Conservation (phyloP, 225 moss, liverwort and hornwort genomes). For the Bryoerythrophyllum caledonicum region DNA sequence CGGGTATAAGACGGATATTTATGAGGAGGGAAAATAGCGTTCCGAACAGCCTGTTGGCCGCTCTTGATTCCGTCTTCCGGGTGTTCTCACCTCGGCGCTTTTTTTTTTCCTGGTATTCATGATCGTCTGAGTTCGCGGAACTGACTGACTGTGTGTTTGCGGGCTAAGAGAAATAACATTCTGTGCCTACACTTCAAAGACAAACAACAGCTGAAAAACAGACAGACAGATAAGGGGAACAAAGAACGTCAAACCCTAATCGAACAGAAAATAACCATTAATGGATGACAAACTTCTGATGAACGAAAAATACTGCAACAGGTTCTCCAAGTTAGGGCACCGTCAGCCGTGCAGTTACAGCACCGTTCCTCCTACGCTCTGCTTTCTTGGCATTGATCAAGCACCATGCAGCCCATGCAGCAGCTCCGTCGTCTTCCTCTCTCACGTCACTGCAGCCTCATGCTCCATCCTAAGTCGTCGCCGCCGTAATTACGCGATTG, state of each 20-base stretch:
- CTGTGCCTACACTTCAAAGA: too few relatives aligned
- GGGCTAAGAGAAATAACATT: too few relatives aligned
- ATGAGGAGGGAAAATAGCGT: too few relatives aligned
- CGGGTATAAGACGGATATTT: background rate
- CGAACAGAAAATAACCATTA: too few relatives aligned
- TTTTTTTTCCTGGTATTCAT: background rate
- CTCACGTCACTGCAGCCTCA: background rate
- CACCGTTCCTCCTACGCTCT: background rate
- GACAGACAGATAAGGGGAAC: too few relatives aligned
- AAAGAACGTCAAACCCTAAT: too few relatives aligned
- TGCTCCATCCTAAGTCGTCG: background rate
- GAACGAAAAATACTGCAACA: too few relatives aligned
- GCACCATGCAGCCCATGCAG: background rate
- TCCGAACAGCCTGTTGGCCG: too few relatives aligned
- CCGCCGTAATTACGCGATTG: background rate
- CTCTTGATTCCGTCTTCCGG: background rate
- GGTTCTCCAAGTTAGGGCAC: background rate
- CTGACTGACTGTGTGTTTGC: too few relatives aligned
- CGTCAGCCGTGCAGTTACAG: conserved; percentile 15
- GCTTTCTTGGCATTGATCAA: conserved; percentile 26
- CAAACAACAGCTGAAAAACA: too few relatives aligned
- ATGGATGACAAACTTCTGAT: too few relatives aligned
- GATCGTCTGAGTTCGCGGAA: background rate
- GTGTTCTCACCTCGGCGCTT: background rate
- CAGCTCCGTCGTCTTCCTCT: background rate